A percentile compares a stretch with the other conserved stretches of the same genome.
These are phyloP conservation scores for Neocucurbitaria cava DNA, from an alignment of 2,329 filamentous ascomycete species.

Conservation along the genomic window DNA sequence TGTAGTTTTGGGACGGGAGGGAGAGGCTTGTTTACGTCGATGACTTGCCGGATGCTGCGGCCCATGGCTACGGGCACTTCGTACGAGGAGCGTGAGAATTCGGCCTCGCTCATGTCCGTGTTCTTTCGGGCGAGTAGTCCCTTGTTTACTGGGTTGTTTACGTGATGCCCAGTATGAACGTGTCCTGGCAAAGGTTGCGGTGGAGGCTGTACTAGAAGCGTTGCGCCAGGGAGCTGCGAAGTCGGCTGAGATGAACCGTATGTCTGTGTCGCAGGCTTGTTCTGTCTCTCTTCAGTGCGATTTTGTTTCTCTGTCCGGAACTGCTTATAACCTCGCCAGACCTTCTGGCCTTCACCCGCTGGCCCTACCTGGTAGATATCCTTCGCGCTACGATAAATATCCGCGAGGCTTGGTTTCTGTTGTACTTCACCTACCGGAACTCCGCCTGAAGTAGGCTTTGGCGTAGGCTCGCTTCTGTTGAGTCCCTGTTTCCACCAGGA, in stretches of 20 bases:
- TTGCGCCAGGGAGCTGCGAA: not conserved
- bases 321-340: constrained; percentile 25
- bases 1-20: constrained; percentile 16
- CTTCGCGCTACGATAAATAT: constrained; percentile 16
- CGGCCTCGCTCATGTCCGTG: not conserved
- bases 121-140: constrained; percentile 1
- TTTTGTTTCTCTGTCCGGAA: constrained; percentile 13
- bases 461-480: not conserved
- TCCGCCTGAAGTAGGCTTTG: not conserved
- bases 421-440: not conserved
- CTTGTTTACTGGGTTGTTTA: not conserved
- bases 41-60: not conserved
- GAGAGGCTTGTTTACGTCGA: constrained; percentile 21
- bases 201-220: constrained; percentile 4
- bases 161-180: not conserved
- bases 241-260: not conserved
- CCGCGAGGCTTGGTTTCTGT: not conserved
- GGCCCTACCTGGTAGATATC: constrained; percentile 31
- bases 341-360: constrained; percentile 34
- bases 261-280: not conserved
- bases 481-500: not conserved
- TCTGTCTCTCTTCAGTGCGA: not conserved
- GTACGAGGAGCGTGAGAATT: constrained; percentile 11
- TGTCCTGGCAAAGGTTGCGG: not conserved
- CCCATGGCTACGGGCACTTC: constrained; percentile 17